phyloP scores from a whole-genome alignment of 2,329 filamentous ascomycete species.

The Onygena corvina region DNA sequence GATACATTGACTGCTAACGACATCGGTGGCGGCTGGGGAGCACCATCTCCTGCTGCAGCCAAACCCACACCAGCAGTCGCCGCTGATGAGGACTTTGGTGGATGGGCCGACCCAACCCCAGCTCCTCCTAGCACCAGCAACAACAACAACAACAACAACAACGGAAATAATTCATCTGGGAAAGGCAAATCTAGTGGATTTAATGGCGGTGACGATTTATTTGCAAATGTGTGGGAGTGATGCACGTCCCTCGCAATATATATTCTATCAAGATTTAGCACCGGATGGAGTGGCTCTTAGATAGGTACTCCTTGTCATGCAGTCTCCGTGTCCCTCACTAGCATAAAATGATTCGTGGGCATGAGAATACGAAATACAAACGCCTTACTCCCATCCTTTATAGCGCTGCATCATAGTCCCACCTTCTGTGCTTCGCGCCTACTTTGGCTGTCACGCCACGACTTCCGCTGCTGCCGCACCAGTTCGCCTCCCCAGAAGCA shows the following conservation, averaged over 20 bases:
- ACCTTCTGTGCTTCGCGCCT: background rate
- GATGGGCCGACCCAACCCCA: conserved; percentile 69
- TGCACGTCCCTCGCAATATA: background rate
- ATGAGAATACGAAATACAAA: background rate
- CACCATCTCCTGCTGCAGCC: conserved; percentile 25
- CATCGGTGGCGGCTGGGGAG: conserved; percentile 55
- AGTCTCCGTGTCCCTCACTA: background rate
- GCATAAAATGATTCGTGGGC: conserved; percentile 1
- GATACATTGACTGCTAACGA: conserved; percentile 45
- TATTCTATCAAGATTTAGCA: conserved; percentile 1
- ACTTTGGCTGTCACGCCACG: background rate
- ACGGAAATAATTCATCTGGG: conserved; percentile 20
- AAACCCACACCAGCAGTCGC: conserved; percentile 53
- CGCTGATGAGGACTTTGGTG: conserved; percentile 90
- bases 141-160: conserved; percentile 26
- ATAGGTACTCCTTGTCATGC: background rate
- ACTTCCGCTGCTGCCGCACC: too few species aligned
- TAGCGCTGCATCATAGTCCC: background rate
- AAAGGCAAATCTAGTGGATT: conserved; percentile 50
- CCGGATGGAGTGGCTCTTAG: background rate
- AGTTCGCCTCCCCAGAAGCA: too few species aligned
- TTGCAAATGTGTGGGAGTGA: conserved; percentile 82
- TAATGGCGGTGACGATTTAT: conserved; percentile 64
- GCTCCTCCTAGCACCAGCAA: conserved; percentile 32
- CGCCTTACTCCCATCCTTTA: too few species aligned